Evolutionary conservation across 768 basidiomycete genomes (phyloP).

Genomic region (Chalciporus pseudorubinellus): DNA sequence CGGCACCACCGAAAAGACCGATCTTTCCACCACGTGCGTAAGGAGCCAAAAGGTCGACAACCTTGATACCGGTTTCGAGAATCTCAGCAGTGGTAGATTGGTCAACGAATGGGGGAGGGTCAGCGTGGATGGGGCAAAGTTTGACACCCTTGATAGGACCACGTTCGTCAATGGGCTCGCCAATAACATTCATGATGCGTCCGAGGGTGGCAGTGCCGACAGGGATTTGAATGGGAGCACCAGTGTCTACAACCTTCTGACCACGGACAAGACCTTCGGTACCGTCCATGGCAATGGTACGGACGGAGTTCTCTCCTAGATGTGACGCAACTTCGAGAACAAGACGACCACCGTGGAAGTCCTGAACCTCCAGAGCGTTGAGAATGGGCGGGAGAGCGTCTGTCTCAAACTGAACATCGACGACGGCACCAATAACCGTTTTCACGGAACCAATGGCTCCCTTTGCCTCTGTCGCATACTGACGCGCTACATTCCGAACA

Average conservation of each 20-base stretch:
- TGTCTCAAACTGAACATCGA: slow-evolving; percentile 97
- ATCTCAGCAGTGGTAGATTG: slow-evolving; percentile 99
- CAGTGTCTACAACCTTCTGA: slow-evolving; percentile 95
- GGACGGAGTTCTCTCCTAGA: slow-evolving; percentile 98
- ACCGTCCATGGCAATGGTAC: slow-evolving; percentile 99
- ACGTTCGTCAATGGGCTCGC: slow-evolving; percentile 99
- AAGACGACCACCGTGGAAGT: slow-evolving; percentile 91
- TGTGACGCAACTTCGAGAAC: slow-evolving; percentile 99
- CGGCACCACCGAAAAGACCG: slow-evolving; percentile 99
- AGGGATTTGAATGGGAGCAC: slow-evolving; percentile 93
- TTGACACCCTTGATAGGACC: slow-evolving; percentile 97
- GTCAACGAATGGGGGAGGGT: slow-evolving; percentile 95
- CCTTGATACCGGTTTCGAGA: slow-evolving; percentile 99
- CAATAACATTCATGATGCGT: slow-evolving; percentile 99
- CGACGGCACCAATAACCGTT: slow-evolving; percentile 99
- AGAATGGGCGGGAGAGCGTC: slow-evolving; percentile 92
- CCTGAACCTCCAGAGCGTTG: slow-evolving; percentile 97
- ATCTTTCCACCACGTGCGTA: slow-evolving; percentile 99
- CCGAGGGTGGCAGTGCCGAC: slow-evolving; percentile 94
- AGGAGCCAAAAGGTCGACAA: slow-evolving; percentile 98
- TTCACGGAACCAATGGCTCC: slow-evolving; percentile 76
- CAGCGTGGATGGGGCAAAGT: slow-evolving; percentile 90
- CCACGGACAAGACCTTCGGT: slow-evolving; percentile 99
- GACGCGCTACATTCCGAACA: slow-evolving; percentile 51
- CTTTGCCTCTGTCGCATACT: slow-evolving; percentile 90